A percentile compares a stretch with the other conserved stretches of the same genome.
Conservation (phyloP, 176 grass and related monocot species). For the Puccinellia tenuiflora region DNA sequence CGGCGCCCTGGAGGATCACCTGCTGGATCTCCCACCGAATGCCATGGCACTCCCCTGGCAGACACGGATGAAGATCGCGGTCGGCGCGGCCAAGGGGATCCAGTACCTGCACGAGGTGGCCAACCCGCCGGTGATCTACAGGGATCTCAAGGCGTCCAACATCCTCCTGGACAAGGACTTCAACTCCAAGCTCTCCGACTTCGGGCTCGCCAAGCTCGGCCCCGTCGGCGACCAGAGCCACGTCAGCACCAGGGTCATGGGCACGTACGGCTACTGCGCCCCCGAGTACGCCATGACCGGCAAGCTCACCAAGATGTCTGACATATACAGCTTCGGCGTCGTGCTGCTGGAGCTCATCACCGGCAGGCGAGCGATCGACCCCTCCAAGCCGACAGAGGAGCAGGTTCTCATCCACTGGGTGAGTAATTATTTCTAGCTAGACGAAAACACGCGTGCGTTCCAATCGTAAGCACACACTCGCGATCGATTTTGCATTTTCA, state of each 20-base stretch:
- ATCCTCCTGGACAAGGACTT: conserved; percentile 66
- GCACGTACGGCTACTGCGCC: conserved; percentile 90
- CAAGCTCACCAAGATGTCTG: conserved; percentile 81
- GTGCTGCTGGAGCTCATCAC: conserved; percentile 85
- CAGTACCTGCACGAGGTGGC: conserved; percentile 85
- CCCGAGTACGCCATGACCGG: conserved; percentile 89
- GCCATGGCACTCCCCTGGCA: conserved; percentile 56
- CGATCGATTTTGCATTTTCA: no score
- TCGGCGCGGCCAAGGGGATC: conserved; percentile 69
- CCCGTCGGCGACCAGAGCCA: conserved; percentile 72
- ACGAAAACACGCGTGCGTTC: background rate
- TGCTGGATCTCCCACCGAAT: conserved; percentile 47
- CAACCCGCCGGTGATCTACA: conserved; percentile 79
- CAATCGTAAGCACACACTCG: no score
- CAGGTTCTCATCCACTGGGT: conserved; percentile 76
- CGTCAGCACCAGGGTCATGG: conserved; percentile 82
- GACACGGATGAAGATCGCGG: conserved; percentile 69
- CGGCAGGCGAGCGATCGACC: conserved; percentile 72
- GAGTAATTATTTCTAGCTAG: background rate
- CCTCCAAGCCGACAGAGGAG: conserved; percentile 37
- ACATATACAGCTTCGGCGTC: conserved; percentile 95
- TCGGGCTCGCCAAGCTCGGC: conserved; percentile 82
- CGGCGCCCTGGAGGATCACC: conserved; percentile 69
- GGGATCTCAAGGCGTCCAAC: conserved; percentile 83
- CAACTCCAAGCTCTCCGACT: conserved; percentile 76